Percentiles rank a stretch among this genome's conserved stretches.
Evolutionary conservation across 257 asterid species (phyloP).

Genomic region (Capsicum pubescens): DNA sequence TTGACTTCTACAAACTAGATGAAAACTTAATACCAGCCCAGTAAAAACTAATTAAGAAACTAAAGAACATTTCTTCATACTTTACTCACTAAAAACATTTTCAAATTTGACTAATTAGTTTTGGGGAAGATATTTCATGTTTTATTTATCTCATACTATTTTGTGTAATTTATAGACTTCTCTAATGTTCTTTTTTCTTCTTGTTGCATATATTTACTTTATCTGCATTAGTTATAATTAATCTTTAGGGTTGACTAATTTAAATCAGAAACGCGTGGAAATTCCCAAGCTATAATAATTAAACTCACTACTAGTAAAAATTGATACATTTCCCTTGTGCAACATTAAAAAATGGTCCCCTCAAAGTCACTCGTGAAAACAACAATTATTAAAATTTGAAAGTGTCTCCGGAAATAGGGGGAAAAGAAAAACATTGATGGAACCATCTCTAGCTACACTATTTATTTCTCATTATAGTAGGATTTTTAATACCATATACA

Average conservation of each 20-base stretch:
- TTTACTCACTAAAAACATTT: background rate
- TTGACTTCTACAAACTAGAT: too few species aligned
- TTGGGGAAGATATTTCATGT: background rate
- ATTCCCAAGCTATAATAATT: constrained; percentile 25
- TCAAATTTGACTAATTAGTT: background rate
- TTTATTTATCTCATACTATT: background rate
- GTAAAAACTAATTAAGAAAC: background rate
- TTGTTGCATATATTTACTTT: background rate
- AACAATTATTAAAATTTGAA: constrained; percentile 40
- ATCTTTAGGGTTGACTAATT: background rate
- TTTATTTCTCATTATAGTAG: background rate
- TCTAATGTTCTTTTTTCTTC: too few species aligned
- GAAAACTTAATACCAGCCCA: background rate
- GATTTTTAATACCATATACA: background rate
- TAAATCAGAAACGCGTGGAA: background rate
- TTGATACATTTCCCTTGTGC: constrained; percentile 46
- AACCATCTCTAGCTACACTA: background rate
- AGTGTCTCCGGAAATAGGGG: constrained; percentile 28
- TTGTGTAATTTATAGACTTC: background rate
- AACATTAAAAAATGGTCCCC: constrained; percentile 58
- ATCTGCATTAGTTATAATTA: background rate
- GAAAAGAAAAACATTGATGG: constrained; percentile 14
- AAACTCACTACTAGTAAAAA: constrained; percentile 31
- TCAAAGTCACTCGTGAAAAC: constrained; percentile 43
- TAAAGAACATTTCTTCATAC: background rate